Percentiles rank a stretch among this genome's conserved stretches.
Conservation (phyloP, 805 yeast species). For the Candida adriatica region DNA sequence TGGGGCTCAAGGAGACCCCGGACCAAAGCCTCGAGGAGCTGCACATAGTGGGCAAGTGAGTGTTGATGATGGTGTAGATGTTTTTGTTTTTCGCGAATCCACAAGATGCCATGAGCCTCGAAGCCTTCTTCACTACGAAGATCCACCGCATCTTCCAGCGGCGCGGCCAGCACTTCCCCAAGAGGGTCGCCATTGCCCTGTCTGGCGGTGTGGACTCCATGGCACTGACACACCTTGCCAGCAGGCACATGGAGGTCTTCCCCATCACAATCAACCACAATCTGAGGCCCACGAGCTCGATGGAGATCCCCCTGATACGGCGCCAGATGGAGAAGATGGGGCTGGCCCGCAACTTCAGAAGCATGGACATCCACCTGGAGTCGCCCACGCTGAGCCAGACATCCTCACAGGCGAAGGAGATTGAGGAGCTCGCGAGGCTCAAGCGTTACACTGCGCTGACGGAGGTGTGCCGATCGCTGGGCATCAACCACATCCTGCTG, state of each 20-base stretch:
- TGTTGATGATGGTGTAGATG: too few species aligned
- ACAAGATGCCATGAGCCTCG: slow-evolving; percentile 1
- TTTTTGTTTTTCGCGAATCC: too few species aligned
- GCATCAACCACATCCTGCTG: slow-evolving; percentile 35
- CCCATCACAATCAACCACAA: slow-evolving; percentile 68
- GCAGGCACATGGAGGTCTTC: slow-evolving; percentile 28
- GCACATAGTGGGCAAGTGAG: too few species aligned
- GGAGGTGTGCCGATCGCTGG: slow-evolving; percentile 30
- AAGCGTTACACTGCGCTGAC: slow-evolving; percentile 42
- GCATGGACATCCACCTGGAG: slow-evolving; percentile 21
- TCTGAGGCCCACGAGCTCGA: slow-evolving; percentile 32
- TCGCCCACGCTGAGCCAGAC: slow-evolving; percentile 4
- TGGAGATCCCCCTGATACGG: slow-evolving; percentile 21
- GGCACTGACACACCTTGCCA: slow-evolving; percentile 50
- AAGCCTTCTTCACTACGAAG: slow-evolving; percentile 4
- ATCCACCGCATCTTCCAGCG: slow-evolving; percentile 6
- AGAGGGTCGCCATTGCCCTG: slow-evolving; percentile 45
- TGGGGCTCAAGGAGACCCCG: slow-evolving; percentile 12
- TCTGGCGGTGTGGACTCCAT: slow-evolving; percentile 84
- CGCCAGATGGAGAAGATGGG: slow-evolving; percentile 13
- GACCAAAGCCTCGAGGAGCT: too few species aligned
- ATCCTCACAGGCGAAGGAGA: slow-evolving; percentile 16
- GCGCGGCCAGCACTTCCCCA: slow-evolving; percentile 18
- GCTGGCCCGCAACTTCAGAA: slow-evolving; percentile 21
- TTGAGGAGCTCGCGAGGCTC: slow-evolving; percentile 56